Evolutionary conservation across 2,329 filamentous ascomycete species (phyloP), one percentile per base, ranked within the genome.

Genomic region (Colletotrichum sublineola): DNA sequence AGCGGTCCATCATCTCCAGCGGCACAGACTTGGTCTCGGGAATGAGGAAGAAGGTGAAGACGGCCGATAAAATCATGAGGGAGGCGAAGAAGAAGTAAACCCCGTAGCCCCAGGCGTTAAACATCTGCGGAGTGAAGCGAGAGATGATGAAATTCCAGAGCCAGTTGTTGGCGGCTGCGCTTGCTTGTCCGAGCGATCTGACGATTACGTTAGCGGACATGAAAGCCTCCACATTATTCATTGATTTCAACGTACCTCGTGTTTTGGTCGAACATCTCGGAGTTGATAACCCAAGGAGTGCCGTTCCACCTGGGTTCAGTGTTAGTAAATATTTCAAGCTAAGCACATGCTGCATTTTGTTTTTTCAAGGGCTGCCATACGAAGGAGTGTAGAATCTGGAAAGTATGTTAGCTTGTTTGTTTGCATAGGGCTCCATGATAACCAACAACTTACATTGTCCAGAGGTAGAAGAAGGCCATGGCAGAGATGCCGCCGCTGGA

Each of bases 251-350:
- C 60, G 15, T 65, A 73, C 70, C 70, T 68, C 0, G 71, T 73
- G 81, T 91, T 92, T 74, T 90, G 88, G 76, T 92, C 89, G 80
- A 94, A 94, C 85, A 95, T 94, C 80, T 95, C 92, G 0, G 87
- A 87, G 83, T 93, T 93, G 77, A 93, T 82, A 31, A 95, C 91
- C 93, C 93, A 95, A 0, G 92, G 92, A 0, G 91, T 93, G 2
- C 91, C 91, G 78, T 93, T 93, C 91, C 91, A 93, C 0, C 58
- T 61, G n/a, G 1, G 36, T 31, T 15, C 18, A 1, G 29, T 48
- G 29, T 46, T 11, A 61, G 58, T 14, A 58, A n/a, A 33, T 9
- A 18, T 29, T n/a, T 42, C 56, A 15, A 20, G 44, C 12, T 11
- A 14, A 57, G 9, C 14, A 40, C n/a, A n/a, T n/a, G 38, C 46